Percentiles rank a stretch among this genome's conserved stretches.
These are phyloP conservation scores for Exsudoporus frostii DNA, from an alignment of 768 basidiomycete genomes.

Conservation along the genomic window DNA sequence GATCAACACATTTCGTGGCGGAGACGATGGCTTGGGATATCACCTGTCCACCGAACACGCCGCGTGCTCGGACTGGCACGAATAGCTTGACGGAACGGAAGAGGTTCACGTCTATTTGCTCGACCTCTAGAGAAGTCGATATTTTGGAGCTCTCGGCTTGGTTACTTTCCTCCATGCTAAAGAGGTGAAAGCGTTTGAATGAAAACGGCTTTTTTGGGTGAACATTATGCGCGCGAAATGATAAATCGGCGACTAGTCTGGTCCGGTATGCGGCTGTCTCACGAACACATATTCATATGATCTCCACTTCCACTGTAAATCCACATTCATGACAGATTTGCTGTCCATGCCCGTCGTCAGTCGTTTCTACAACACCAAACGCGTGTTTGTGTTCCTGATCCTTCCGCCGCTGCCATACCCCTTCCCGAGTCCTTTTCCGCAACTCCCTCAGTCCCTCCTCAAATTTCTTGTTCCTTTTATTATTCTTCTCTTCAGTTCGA, in stretches of 20 bases:
- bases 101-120: slow-evolving; percentile 71
- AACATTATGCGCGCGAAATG: too few species aligned
- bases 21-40: slow-evolving; percentile 84
- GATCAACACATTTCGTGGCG: slow-evolving; percentile 71
- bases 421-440: slow-evolving; percentile 80
- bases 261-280: too few species aligned
- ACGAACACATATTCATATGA: slow-evolving; percentile 46
- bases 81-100: slow-evolving; percentile 76
- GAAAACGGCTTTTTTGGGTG: neutral
- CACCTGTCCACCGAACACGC: slow-evolving; percentile 88
- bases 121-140: slow-evolving; percentile 72
- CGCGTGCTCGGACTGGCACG: slow-evolving; percentile 58
- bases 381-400: slow-evolving; percentile 88
- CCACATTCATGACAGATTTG: slow-evolving; percentile 90
- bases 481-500: slow-evolving; percentile 77
- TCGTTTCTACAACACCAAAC: slow-evolving; percentile 60
- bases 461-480: slow-evolving; percentile 92
- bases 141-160: slow-evolving; percentile 67
- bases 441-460: slow-evolving; percentile 86
- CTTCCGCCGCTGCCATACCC: slow-evolving; percentile 82
- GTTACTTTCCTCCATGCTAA: slow-evolving; percentile 37
- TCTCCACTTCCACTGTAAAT: slow-evolving; percentile 87
- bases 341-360: slow-evolving; percentile 51
- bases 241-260: neutral
- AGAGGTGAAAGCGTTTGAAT: neutral